A percentile compares a stretch with the other conserved stretches of the same genome.
These are phyloP conservation scores for Colletotrichum sidae DNA, from an alignment of 2,329 filamentous ascomycete species.

Conservation along the genomic window DNA sequence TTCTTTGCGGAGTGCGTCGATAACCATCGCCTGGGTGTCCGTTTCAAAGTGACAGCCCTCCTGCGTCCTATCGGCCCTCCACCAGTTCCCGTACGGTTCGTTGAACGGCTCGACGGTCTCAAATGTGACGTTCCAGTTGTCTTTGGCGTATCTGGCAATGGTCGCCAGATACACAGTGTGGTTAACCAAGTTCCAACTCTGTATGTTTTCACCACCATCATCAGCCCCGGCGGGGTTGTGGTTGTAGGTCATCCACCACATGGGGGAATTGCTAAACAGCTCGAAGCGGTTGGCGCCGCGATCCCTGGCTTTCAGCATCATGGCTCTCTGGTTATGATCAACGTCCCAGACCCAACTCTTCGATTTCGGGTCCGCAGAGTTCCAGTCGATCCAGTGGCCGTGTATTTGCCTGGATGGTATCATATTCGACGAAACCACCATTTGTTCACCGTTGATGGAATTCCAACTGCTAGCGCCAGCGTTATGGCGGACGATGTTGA, in stretches of 20 bases:
- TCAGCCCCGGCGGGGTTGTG: constrained; percentile 54
- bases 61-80: constrained; percentile 56
- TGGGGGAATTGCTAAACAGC: constrained; percentile 59
- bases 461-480: constrained; percentile 54
- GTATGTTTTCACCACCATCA: constrained; percentile 52
- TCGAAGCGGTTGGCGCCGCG: constrained; percentile 52
- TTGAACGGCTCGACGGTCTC: constrained; percentile 55
- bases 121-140: constrained; percentile 53
- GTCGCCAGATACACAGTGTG: constrained; percentile 55
- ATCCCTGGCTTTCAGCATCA: constrained; percentile 50
- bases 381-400: constrained; percentile 54
- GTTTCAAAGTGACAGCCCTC: constrained; percentile 59
- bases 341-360: constrained; percentile 54
- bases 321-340: constrained; percentile 52
- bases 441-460: constrained; percentile 45
- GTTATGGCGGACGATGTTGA: constrained; percentile 58
- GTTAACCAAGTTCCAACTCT: constrained; percentile 50
- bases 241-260: constrained; percentile 59
- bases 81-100: constrained; percentile 53
- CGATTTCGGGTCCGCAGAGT: constrained; percentile 47
- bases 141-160: constrained; percentile 51
- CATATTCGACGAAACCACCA: constrained; percentile 52
- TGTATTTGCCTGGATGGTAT: constrained; percentile 52
- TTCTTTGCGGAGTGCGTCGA: constrained; percentile 47
- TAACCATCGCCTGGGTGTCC: constrained; percentile 49